Base-by-base conservation (phyloP, 106 monocot genomes). In the Gastrodia elata region DNA sequence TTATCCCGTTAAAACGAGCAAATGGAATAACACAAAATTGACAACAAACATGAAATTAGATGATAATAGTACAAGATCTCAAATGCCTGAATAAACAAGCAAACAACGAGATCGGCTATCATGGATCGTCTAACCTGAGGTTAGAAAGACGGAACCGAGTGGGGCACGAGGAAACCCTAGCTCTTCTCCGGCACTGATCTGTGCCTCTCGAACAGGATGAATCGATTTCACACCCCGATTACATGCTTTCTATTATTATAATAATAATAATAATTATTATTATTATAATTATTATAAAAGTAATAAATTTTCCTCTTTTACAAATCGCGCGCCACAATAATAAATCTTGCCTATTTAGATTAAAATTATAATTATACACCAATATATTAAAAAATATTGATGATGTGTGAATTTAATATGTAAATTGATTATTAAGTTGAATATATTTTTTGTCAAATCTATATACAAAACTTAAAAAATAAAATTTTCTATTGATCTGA, bases 181-280 rank as follows among this genome's bases (percentile, higher is more conserved):
- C 58, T 59, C 58, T 59, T 4, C 58, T 59, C 58, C 16, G 58
- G 58, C 58, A 22, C 58, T 28, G 58, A 59, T 59, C 22, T 27
- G 26, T 59, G 25, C 27, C 20, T 28, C 48, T 48, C 48, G 18
- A 1, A 13, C 16, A 13, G 58, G 58, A 26, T 25, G 26, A 8
- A 26, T 22, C 24, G 58, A 59, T 24, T 59, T 6, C 27, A 26
- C 58, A 27, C 24, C 24, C 27, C 6, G 58, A 25, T 59, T 26
- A 15, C 16, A 15, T 48, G 15, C 20, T 48, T 48, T 48, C 10
- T 48, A 16, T 1, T 48, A 15, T 48, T 10, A 15, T 46, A 41
- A 13, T 41, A 41, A 41, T 41, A 42, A 5, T 8, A 42, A 13
- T 14, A 42, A 42, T 42, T 5, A 9, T 42, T 14, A n/a, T n/a